Conservation (phyloP, 345 rosid genomes). For the Eucalyptus victrix region DNA sequence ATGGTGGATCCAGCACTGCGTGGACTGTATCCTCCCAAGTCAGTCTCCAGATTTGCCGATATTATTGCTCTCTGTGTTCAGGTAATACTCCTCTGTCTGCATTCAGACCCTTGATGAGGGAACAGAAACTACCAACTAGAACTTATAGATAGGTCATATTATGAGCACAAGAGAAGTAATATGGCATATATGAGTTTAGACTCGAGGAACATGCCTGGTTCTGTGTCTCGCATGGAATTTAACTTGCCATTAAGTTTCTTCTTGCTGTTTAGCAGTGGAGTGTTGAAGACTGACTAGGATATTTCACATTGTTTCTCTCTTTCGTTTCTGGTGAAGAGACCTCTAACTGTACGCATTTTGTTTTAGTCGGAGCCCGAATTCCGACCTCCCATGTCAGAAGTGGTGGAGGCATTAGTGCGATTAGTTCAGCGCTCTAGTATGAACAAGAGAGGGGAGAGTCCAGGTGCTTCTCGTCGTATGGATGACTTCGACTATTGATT, state of each 20-base stretch:
- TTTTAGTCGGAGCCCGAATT: constrained; percentile 60
- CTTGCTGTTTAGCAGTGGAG: not conserved
- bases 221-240: not conserved
- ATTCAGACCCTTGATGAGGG: not conserved
- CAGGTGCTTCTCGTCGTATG: constrained; percentile 31
- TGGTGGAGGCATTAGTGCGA: constrained; percentile 71
- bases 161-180: not conserved
- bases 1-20: not conserved
- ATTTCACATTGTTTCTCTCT: not conserved
- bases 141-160: not conserved
- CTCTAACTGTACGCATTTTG: not conserved
- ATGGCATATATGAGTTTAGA: not conserved
- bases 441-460: constrained; percentile 36
- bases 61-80: not conserved
- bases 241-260: not conserved
- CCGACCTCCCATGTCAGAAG: constrained; percentile 82
- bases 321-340: not conserved
- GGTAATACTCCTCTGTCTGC: not conserved
- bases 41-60: not conserved
- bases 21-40: not conserved
- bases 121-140: not conserved
- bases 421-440: constrained; percentile 47
- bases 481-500: constrained; percentile 32
- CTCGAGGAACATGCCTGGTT: not conserved
- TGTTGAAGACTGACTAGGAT: not conserved